Evolutionary conservation across 2,329 filamentous ascomycete genomes (phyloP).

Genomic region (Epichloe elymi): DNA sequence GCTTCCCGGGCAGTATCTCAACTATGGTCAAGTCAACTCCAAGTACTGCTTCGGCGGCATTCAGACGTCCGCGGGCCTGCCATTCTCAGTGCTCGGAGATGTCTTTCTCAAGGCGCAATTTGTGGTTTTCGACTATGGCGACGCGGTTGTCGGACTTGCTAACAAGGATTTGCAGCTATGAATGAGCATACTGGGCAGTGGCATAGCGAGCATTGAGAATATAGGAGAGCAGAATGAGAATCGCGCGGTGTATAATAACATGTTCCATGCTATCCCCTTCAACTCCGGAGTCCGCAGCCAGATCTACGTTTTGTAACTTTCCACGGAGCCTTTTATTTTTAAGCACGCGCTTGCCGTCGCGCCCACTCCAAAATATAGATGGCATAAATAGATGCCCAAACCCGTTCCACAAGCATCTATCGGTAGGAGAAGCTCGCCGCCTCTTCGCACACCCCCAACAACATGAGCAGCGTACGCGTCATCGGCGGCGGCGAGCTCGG

Average conservation of each 20-base stretch:
- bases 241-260: too few species aligned
- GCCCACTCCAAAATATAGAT: too few species aligned
- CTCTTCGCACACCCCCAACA: background rate
- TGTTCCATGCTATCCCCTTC: too few species aligned
- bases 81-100: conserved; percentile 27
- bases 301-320: too few species aligned
- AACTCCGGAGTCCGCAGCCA: too few species aligned
- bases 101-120: conserved; percentile 31
- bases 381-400: background rate
- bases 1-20: conserved; percentile 25
- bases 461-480: conserved; percentile 28
- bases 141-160: conserved; percentile 23
- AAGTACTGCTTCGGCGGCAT: conserved; percentile 24
- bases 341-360: background rate
- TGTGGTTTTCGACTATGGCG: conserved; percentile 26
- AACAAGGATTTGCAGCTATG: conserved; percentile 17
- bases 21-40: conserved; percentile 18
- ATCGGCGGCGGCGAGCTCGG: conserved; percentile 37
- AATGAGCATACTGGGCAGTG: background rate
- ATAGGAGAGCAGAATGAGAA: too few species aligned
- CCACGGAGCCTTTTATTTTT: background rate
- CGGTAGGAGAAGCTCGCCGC: conserved; percentile 5
- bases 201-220: too few species aligned
- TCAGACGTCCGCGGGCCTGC: conserved; percentile 22
- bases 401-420: conserved; percentile 3